These are phyloP conservation scores for Croton laevigatus DNA, from an alignment of 441 rosid species.

Conservation along the genomic window DNA sequence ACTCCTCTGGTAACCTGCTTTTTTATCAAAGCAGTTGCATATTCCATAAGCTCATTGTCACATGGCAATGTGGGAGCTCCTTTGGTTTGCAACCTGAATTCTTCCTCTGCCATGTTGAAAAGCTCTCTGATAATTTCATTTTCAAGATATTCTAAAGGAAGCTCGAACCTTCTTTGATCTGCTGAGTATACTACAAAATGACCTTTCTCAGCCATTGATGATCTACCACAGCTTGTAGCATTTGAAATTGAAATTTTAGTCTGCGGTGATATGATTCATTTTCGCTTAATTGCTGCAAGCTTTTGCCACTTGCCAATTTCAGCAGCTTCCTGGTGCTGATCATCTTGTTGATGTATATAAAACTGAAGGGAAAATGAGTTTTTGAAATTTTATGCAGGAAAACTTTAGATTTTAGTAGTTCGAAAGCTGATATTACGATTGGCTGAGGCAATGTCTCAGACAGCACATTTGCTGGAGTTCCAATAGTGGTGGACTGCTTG, in stretches of 20 bases:
- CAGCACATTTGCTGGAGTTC: not conserved
- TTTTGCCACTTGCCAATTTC: constrained; percentile 13
- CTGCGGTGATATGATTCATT: not conserved
- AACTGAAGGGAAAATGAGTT: not conserved
- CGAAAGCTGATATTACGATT: constrained; percentile 1
- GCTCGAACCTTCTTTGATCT: not conserved
- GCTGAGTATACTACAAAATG: constrained; percentile 12
- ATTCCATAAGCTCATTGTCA: not conserved
- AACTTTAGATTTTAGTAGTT: not conserved
- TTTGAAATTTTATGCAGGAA: not conserved
- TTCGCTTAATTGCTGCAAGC: not conserved
- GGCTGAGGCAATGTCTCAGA: not conserved
- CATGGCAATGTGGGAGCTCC: constrained; percentile 17
- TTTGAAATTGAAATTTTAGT: not conserved
- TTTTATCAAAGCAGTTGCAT: constrained; percentile 2
- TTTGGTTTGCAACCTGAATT: not conserved
- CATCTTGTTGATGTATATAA: constrained; percentile 1
- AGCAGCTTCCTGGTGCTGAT: constrained; percentile 4
- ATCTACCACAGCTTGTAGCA: not conserved
- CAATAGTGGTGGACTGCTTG: too few species aligned
- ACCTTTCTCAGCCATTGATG: constrained; percentile 7
- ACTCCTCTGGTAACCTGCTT: not conserved
- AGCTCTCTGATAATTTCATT: not conserved
- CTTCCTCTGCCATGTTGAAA: constrained; percentile 9
- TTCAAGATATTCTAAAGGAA: constrained; percentile 14